Evolutionary conservation across 345 rosid genomes (phyloP).

Genomic region (Gossypium turneri): DNA sequence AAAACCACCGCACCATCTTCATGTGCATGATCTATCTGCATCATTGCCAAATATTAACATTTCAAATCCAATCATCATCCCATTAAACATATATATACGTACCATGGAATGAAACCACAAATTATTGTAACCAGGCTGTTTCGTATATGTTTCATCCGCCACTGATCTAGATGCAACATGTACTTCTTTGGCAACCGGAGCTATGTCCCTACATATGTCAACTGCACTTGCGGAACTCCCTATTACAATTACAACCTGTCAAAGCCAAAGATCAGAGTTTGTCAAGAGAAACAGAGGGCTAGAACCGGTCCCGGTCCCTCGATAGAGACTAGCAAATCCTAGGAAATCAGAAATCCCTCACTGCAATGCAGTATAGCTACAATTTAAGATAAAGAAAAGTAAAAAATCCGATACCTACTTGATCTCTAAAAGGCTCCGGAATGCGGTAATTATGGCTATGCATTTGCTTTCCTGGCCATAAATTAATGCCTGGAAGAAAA

Average conservation of each 20-base stretch:
- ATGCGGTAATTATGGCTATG: slow-evolving; percentile 82
- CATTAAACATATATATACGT: background rate
- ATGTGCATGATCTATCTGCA: slow-evolving; percentile 54
- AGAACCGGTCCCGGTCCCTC: background rate
- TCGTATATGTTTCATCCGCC: slow-evolving; percentile 38
- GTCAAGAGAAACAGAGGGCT: slow-evolving; percentile 13
- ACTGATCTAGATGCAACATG: slow-evolving; percentile 61
- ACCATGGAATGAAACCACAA: slow-evolving; percentile 87
- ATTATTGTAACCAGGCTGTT: slow-evolving; percentile 43
- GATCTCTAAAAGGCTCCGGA: slow-evolving; percentile 58
- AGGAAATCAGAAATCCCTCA: background rate
- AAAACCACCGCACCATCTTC: slow-evolving; percentile 66
- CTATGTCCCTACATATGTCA: slow-evolving; percentile 72
- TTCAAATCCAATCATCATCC: slow-evolving; percentile 17
- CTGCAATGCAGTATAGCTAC: background rate
- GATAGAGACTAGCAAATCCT: background rate
- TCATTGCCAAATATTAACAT: slow-evolving; percentile 14
- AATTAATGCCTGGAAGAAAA: slow-evolving; percentile 45
- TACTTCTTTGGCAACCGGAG: slow-evolving; percentile 61
- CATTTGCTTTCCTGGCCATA: slow-evolving; percentile 89
- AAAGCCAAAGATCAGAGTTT: background rate
- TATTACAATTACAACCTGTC: slow-evolving; percentile 1
- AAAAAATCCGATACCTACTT: slow-evolving; percentile 41
- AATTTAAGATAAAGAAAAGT: slow-evolving; percentile 5
- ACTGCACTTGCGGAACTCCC: slow-evolving; percentile 50